phyloP scores from a whole-genome alignment of 2,329 filamentous ascomycete genomes.

The Aaosphaeria pasadenensis region DNA sequence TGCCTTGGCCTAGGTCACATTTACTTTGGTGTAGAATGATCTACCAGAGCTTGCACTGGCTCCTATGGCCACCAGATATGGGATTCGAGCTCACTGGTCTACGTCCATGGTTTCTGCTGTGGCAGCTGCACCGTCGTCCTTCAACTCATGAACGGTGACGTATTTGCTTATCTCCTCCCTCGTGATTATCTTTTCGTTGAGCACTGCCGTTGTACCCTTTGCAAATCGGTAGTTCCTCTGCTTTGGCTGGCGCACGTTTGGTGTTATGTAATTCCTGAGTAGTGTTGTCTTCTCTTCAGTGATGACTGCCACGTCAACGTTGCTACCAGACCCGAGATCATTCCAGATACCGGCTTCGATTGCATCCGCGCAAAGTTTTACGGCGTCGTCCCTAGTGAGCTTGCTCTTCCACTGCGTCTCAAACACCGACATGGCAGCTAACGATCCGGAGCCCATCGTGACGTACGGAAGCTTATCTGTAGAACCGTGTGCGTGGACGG shows the following conservation, averaged over 20 bases:
- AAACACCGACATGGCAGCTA: conserved; percentile 97
- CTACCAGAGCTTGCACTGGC: no score
- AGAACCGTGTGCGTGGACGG: conserved; percentile 95
- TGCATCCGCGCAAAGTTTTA: conserved; percentile 78
- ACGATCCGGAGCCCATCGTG: conserved; percentile 94
- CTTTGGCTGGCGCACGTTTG: conserved; percentile 89
- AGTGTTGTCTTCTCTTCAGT: conserved; percentile 92
- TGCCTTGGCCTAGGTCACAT: no score
- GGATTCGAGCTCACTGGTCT: conserved; percentile 39
- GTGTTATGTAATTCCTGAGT: conserved; percentile 87
- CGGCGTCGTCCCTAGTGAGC: conserved; percentile 74
- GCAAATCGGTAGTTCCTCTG: conserved; percentile 89
- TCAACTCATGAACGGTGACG: conserved; percentile 84
- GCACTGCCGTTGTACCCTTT: conserved; percentile 87
- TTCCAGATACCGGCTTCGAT: conserved; percentile 98
- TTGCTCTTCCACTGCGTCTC: conserved; percentile 90
- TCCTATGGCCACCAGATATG: background rate
- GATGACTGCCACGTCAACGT: conserved; percentile 95
- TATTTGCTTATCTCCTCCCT: conserved; percentile 94
- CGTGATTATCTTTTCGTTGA: conserved; percentile 94
- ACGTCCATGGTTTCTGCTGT: conserved; percentile 65
- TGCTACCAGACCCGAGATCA: conserved; percentile 93
- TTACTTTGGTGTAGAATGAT: no score
- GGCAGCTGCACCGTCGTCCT: conserved; percentile 61
- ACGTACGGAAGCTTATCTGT: conserved; percentile 99